Evolutionary conservation across 225 moss, liverwort and hornwort species (phyloP), one percentile per base, ranked within the genome.

Genomic region (Bryoerythrophyllum caledonicum): DNA sequence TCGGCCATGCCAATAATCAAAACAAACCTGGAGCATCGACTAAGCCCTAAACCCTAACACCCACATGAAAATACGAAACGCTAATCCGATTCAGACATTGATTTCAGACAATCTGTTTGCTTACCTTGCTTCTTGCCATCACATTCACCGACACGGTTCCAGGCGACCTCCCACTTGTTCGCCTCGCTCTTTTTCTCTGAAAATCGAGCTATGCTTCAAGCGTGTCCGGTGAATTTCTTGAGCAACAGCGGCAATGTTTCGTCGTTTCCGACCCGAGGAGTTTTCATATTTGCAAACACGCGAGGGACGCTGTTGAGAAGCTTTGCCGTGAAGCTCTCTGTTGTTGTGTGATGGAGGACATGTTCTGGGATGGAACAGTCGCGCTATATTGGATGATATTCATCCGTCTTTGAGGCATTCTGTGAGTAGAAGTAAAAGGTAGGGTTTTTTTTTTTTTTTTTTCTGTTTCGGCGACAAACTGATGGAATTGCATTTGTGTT

Each of bases 111-210:
- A 24, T 37, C 32, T 1, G 27, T 53, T 25, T 25, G 7, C 44
- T 59, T 19, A 84, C 87, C 84, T 84, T 87, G 71, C 73, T 87
- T 64, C 87, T 74, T 71, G 87, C 82, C 87, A 87, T 87, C 61
- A 30, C 70, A 26, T 17, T 27, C 73, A 51, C 73, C 46, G 65
- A 55, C 48, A 70, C n/a, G n/a, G n/a, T n/a, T n/a, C n/a, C n/a
- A n/a, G n/a, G n/a, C 59, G 23, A 44, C 21, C 35, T 41, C n/a
- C 65, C 46, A 46, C 61, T 46, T 43, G 23, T 43, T 77, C 0
- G 15, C 15, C 67, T 28, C 27, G 12, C 9, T 15, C 0, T 66
- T 12, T 8, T 34, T 13, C 12, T 44, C 17, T 40, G 48, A n/a
- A 14, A 16, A 28, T 12, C 5, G 51, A 63, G 34, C 2, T 57